Evolutionary conservation across 2,329 filamentous ascomycete species (phyloP).

Genomic region (Pseudogymnoascus sp.): DNA sequence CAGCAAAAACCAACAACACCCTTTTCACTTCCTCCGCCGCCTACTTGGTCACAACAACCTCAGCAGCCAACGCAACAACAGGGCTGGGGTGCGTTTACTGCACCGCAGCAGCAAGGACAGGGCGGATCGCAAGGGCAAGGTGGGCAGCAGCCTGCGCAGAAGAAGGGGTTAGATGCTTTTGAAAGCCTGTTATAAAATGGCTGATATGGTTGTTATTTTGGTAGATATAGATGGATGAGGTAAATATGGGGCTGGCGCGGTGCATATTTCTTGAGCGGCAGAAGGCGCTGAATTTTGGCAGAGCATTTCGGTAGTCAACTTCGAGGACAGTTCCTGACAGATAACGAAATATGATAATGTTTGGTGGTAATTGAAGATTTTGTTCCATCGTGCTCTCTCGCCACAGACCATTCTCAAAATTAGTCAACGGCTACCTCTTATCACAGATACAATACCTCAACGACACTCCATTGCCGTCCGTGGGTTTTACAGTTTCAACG

Average conservation of each 20-base stretch:
- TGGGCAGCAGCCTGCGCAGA: conserved; percentile 23
- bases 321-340: background rate
- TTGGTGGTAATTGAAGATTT: background rate
- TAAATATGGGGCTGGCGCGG: background rate
- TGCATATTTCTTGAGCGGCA: background rate
- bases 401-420: no score
- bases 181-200: conserved; percentile 42
- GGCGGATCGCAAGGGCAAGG: conserved; percentile 11
- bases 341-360: background rate
- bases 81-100: conserved; percentile 11
- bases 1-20: conserved; percentile 33
- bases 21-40: conserved; percentile 51
- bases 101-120: conserved; percentile 23
- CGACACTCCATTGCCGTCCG: no score
- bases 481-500: background rate
- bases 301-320: background rate
- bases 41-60: conserved; percentile 27
- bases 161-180: conserved; percentile 44
- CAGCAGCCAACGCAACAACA: conserved; percentile 19
- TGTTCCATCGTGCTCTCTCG: background rate
- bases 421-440: background rate
- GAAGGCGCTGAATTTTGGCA: background rate
- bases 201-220: background rate
- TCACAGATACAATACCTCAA: background rate
- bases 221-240: background rate